Base-by-base conservation (phyloP, 2,329 filamentous ascomycete genomes). In the Amauroascus niger region DNA sequence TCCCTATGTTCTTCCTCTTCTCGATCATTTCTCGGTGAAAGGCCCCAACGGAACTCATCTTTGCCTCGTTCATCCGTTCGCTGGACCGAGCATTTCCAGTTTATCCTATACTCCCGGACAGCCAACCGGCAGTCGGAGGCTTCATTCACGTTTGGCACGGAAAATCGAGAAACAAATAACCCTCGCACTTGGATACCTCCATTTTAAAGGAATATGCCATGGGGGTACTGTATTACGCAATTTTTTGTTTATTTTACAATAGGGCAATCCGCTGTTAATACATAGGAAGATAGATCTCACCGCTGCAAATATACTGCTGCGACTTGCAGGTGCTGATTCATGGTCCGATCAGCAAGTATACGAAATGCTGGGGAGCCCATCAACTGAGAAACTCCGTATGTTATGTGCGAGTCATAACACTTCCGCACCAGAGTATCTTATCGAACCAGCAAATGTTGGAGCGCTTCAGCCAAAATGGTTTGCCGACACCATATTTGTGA, bases 31-130 rank as follows among this genome's bases (percentile, higher is more conserved):
- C 35, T 35, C 67, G 6, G 48, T 71, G 43, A 40, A 59, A 1
- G 72, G 74, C 8, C 72, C 72, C 6, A 77, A 77, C 60, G 72
- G 74, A 9, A 62, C 30, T 2, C 74, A 77, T 57, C 57, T 64
- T n/a, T 77, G 73, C 58, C 59, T 76, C 0, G 54, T 57, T 48
- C 54, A 26, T 8, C 20, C 7, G 24, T 37, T 58, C 32, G 33
- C 44, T 39, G 56, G 54, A 8, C 52, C 41, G 7, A 58, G 47
- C 47, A 7, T 55, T 9, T 14, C 30, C 13, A 7, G 49, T n/a
- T n/a, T 53, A 24, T 55, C 53, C 20, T 26, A 46, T 6, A 20
- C n/a, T 14, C 51, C 47, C 20, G 47, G 44, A 13, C 18, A 44
- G 22, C 24, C 32, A 28, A n/a, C 22, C 28, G 52, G 49, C n/a